Evolutionary conservation across 1,284 basidiomycete genomes (phyloP).

Genomic region (Apiotrichum gracile): DNA sequence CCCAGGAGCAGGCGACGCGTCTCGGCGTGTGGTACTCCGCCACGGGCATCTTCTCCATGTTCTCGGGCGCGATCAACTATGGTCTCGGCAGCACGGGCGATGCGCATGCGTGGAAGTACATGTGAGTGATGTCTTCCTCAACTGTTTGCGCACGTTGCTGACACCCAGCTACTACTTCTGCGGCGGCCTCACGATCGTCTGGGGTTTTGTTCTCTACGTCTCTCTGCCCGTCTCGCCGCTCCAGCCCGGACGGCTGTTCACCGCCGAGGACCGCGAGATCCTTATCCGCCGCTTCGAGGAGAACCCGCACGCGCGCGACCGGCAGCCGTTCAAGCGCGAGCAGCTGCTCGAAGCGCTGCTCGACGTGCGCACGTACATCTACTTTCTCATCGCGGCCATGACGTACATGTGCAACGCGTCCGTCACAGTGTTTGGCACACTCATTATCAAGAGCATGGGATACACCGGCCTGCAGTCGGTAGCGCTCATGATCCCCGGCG

Average conservation of each 20-base stretch:
- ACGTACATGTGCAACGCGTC: constrained; percentile 42
- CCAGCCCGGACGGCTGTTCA: constrained; percentile 43
- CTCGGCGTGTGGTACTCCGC: constrained; percentile 52
- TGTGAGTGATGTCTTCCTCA: constrained; percentile 23
- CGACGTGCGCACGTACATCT: constrained; percentile 42
- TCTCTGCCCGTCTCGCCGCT: constrained; percentile 50
- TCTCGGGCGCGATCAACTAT: constrained; percentile 51
- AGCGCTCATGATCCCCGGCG: constrained; percentile 47
- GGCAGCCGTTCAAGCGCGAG: constrained; percentile 36
- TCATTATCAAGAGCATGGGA: constrained; percentile 50
- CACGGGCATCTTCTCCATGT: constrained; percentile 48
- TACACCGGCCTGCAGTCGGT: constrained; percentile 49
- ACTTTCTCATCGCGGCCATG: not conserved
- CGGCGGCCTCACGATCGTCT: constrained; percentile 50
- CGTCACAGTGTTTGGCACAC: constrained; percentile 50
- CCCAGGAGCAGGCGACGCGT: constrained; percentile 42
- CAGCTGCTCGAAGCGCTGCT: constrained; percentile 48
- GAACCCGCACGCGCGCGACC: constrained; percentile 35
- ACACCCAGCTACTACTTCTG: constrained; percentile 47
- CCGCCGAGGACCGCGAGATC: constrained; percentile 38
- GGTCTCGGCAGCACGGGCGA: constrained; percentile 47
- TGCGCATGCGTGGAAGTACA: constrained; percentile 50
- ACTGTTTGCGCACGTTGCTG: not conserved
- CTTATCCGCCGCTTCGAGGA: constrained; percentile 43
- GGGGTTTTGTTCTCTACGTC: constrained; percentile 47